Conservation (phyloP, 345 rosid species). For the Adansonia digitata region DNA sequence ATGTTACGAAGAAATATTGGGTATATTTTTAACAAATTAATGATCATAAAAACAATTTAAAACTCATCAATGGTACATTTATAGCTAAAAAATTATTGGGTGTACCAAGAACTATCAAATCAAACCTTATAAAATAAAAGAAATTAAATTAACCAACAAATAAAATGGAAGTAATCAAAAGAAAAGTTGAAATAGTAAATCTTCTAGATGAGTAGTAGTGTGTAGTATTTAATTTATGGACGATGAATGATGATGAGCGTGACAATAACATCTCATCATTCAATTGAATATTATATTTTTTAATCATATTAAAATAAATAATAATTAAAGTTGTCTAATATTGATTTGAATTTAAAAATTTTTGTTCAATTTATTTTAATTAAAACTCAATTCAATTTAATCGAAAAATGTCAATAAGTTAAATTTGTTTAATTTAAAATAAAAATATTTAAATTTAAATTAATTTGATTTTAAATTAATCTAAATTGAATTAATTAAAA, state of each 20-base stretch:
- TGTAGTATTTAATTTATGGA: conserved; percentile 1
- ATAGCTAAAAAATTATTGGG: not conserved
- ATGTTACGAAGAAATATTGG: too few relatives aligned
- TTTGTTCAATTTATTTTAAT: too few relatives aligned
- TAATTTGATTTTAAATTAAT: not conserved
- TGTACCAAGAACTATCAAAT: conserved; percentile 1
- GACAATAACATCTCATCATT: conserved; percentile 65
- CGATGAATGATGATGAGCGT: conserved; percentile 45
- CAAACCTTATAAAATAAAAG: conserved; percentile 12
- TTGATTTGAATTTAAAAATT: too few relatives aligned
- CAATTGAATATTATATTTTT: not conserved
- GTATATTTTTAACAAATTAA: too few relatives aligned
- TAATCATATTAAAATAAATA: not conserved
- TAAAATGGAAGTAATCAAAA: not conserved
- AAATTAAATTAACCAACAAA: conserved; percentile 15
- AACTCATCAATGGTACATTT: not conserved
- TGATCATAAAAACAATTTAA: not conserved
- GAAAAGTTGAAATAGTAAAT: conserved; percentile 11
- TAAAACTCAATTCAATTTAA: too few relatives aligned
- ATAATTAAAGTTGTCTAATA: too few relatives aligned
- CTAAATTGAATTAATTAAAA: too few relatives aligned
- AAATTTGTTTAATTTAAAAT: too few relatives aligned
- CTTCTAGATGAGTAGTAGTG: conserved; percentile 25
- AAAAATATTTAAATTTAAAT: not conserved
- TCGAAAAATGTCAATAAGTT: too few relatives aligned